Evolutionary conservation across 768 basidiomycete species (phyloP).

Genomic region (Gloeostereum incarnatum): DNA sequence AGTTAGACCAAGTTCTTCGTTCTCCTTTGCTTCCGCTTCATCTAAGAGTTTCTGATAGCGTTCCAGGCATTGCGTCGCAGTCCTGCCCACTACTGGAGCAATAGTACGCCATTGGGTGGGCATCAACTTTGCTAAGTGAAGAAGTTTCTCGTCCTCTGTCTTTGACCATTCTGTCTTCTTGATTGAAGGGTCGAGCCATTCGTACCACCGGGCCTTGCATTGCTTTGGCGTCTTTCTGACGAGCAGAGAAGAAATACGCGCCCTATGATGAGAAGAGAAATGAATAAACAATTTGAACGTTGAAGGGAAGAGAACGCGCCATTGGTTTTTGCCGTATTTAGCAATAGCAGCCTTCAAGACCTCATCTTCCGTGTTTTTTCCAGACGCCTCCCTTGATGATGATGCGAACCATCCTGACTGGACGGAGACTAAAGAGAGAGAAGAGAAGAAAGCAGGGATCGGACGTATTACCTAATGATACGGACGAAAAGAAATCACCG

Average conservation of each 20-base stretch:
- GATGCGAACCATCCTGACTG: slow-evolving; percentile 63
- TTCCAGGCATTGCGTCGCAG: slow-evolving; percentile 95
- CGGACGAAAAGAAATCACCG: too few species aligned
- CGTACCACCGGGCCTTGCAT: slow-evolving; percentile 99
- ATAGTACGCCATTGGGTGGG: slow-evolving; percentile 99
- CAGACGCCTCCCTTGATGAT: slow-evolving; percentile 92
- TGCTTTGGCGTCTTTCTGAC: slow-evolving; percentile 99
- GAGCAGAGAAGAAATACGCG: slow-evolving; percentile 93
- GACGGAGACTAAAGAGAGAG: not conserved
- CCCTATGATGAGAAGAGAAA: slow-evolving; percentile 39
- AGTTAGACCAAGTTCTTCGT: slow-evolving; percentile 85
- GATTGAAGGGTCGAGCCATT: slow-evolving; percentile 98
- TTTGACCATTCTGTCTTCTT: slow-evolving; percentile 99
- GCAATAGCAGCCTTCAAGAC: slow-evolving; percentile 98
- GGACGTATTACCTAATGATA: not conserved
- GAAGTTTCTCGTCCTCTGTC: slow-evolving; percentile 97
- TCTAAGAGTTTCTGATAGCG: slow-evolving; percentile 97
- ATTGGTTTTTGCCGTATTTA: slow-evolving; percentile 96
- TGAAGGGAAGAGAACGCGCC: slow-evolving; percentile 29
- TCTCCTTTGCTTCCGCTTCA: slow-evolving; percentile 95
- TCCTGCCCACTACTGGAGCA: slow-evolving; percentile 95
- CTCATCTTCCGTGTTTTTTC: slow-evolving; percentile 98
- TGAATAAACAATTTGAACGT: not conserved
- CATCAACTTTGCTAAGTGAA: slow-evolving; percentile 98
- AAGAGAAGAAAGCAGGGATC: not conserved